These are phyloP conservation scores for Paecilomyces formosus DNA, from an alignment of 2,329 filamentous ascomycete species.

Conservation along the genomic window DNA sequence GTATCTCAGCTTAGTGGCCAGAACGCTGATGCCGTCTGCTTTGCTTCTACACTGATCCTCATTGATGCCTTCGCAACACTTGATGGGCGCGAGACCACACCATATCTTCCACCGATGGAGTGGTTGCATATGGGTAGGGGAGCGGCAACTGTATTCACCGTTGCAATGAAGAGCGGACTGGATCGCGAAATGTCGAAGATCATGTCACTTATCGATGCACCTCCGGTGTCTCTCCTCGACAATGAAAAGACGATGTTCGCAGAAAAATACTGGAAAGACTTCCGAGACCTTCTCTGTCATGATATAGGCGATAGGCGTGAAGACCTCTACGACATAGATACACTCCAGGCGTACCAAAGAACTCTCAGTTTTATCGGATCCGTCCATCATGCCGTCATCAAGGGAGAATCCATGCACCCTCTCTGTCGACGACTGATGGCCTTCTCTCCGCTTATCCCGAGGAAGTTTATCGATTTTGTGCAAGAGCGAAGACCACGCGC, in stretches of 20 bases:
- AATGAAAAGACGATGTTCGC: neutral
- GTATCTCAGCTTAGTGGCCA: neutral
- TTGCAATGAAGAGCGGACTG: neutral
- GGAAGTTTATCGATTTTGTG: conserved; percentile 20
- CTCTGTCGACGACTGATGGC: conserved; percentile 20
- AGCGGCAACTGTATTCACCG: neutral
- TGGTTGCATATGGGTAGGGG: conserved; percentile 22
- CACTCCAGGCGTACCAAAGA: neutral
- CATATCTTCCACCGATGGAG: conserved; percentile 21
- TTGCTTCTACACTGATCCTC: conserved; percentile 1
- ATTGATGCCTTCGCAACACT: conserved; percentile 20
- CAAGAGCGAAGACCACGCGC: conserved; percentile 19
- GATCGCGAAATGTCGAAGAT: neutral
- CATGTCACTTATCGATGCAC: neutral
- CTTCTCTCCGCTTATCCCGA: conserved; percentile 23
- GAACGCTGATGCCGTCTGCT: neutral
- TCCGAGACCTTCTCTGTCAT: neutral
- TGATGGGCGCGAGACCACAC: conserved; percentile 16
- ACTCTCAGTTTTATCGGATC: neutral
- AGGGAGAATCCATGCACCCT: conserved; percentile 13
- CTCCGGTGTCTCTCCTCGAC: neutral
- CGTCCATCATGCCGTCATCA: conserved; percentile 8
- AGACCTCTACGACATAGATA: neutral
- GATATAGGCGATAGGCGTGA: neutral
- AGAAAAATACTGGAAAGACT: neutral